Evolutionary conservation across 371 early-diverging fungal genomes (phyloP), one percentile per base, ranked within the genome.

Genomic region (Syncephalastrum contaminatum): DNA sequence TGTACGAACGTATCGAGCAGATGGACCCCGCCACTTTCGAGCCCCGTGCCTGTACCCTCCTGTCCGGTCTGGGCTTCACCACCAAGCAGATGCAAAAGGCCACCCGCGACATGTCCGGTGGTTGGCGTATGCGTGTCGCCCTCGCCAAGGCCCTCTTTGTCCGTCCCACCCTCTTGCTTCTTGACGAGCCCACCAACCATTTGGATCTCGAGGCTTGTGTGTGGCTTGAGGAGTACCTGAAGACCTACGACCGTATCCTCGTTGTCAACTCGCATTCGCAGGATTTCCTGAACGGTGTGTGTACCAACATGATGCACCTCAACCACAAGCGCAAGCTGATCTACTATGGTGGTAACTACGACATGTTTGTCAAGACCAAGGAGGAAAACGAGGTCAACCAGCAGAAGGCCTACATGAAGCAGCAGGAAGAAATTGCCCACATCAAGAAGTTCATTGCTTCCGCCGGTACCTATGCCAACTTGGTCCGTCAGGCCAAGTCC

Each of bases 81-180:
- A 80, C 89, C 51, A 80, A 82, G 46, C 89, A 88, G 62, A 93
- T 94, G 92, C 73, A 81, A 57, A 88, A 90, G 77, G 83, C 80
- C 56, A 97, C 98, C 59, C 91, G 88, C 81, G 94, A 94, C 63
- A 87, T 99, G 79, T 97, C 97, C 70, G 99, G 99, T 87, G 99
- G 99, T 66, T 99, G 99, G 99, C 88, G 97, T 63, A 98, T 98
- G 98, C 87, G 99, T 67, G 98, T 97, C 40, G 91, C 97, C 7
- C 82, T 99, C 30, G 98, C 99, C 46, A 89, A 93, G 69, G 99
- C 99, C 44, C 82, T 99, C 69, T 97, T 97, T 79, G 88, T 93
- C 62, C 86, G 88, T 69, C 99, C 99, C 15, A 98, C 98, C 5
- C 77, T 99, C 10, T 76, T 99, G 67, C 79, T 99, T 56, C 81